Base-by-base conservation (phyloP, 768 basidiomycete genomes). In the Astraeus odoratus region DNA sequence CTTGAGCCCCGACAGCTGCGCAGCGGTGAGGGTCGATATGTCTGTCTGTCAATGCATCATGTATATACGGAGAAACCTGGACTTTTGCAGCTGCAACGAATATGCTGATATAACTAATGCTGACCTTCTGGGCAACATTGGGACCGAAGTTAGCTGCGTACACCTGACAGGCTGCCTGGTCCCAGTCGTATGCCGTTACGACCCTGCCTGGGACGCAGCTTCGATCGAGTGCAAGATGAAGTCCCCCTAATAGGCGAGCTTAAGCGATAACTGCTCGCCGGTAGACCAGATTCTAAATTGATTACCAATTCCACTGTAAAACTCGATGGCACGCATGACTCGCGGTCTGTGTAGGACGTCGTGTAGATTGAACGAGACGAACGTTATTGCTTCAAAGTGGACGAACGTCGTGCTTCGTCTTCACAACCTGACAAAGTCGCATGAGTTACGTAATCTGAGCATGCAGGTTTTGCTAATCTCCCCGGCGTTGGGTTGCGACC, bases 181-280 rank as follows among this genome's bases (percentile, higher is more conserved):
- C 86, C 85, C 86, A 88, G 59, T 90, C 88, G 56, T 81, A 87
- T n/a, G 87, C 85, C 49, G 74, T 75, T 5, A 81, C 65, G 25
- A 85, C 71, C 0, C 61, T 53, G 4, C 69, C 78, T 16, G 67
- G 53, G 36, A 76, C 63, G 8, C 53, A 57, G 53, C 78, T 80
- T 41, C 76, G 71, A 36, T 65, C 55, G 15, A 90, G 69, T 5
- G 86, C 86, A 20, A 76, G 67, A 66, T 86, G 83, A 5, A 90
- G 68, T 6, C 87, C 87, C 20, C 86, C 87, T 88, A 39, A n/a
- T n/a, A n/a, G 13, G 34, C 27, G 43, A 39, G 31, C 34, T 8
- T 36, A 43, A 39, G 40, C 53, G 33, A 8, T 45, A 46, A 3
- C 5, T n/a, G 4, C 16, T 36, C 27, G 8, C 7, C 19, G 16